Percentiles rank a stretch among this genome's conserved stretches.
Evolutionary conservation across 176 grass and related monocot genomes (phyloP).

Genomic region (Aegilops sharonensis): DNA sequence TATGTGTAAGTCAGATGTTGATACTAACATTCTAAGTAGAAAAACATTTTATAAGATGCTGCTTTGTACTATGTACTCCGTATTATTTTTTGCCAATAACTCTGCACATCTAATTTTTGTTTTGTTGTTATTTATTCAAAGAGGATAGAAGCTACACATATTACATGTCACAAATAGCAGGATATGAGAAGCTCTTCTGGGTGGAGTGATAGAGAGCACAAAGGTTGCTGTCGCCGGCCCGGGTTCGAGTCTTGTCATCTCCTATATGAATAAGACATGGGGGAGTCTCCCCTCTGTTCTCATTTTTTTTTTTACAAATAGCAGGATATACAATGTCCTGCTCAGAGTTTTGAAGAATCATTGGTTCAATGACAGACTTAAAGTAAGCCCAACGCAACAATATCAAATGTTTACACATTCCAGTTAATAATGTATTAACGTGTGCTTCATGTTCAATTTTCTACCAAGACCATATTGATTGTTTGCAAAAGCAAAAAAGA

Average conservation of each 20-base stretch:
- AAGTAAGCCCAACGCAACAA: background rate
- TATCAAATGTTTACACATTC: background rate
- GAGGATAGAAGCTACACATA: background rate
- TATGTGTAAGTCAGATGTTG: too few species aligned
- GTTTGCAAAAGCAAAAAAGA: background rate
- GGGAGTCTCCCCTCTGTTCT: too few species aligned
- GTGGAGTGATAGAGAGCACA: too few species aligned
- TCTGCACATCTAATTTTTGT: background rate
- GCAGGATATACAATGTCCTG: background rate
- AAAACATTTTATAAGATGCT: background rate
- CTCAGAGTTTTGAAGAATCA: background rate
- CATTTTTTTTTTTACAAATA: background rate
- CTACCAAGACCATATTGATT: background rate
- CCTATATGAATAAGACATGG: too few species aligned
- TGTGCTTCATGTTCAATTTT: background rate
- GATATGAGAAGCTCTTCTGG: background rate
- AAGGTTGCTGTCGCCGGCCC: too few species aligned
- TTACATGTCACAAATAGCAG: background rate
- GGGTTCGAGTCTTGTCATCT: too few species aligned
- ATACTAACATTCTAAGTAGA: background rate
- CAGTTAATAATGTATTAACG: background rate
- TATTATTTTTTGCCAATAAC: background rate
- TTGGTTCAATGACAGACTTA: background rate
- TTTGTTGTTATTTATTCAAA: background rate
- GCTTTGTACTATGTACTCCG: background rate